Base-by-base conservation (phyloP, 2,329 filamentous ascomycete genomes). In the Ophiostoma sp. region DNA sequence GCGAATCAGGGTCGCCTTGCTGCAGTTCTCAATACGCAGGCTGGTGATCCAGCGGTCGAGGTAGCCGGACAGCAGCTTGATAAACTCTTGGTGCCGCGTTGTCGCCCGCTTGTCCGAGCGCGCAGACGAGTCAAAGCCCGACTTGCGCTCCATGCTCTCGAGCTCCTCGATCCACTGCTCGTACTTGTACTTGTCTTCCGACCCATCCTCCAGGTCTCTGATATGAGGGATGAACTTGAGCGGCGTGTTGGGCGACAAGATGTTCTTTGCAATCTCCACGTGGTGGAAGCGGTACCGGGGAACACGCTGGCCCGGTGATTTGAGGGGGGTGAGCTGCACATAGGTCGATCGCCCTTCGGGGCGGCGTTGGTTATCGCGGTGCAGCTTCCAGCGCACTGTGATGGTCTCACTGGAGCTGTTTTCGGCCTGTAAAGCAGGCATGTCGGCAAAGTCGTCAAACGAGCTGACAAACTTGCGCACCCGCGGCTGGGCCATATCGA, bases 271-370 rank as follows among this genome's bases (percentile, higher is more conserved):
- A 68, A 88, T 86, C 75, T 87, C 84, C 52, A 87, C 83, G 71
- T 87, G 85, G 73, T 88, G 86, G 73, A 87, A 87, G 39, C 83
- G 80, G 74, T 88, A 88, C 35, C 79, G 78, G n/a, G 86, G 86
- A 10, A 87, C 85, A n/a, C 82, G 79, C 27, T 83, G 80, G 72
- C 80, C 81, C 70, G 83, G 79, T 1, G 84, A 83, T 73, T 83
- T 83, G 73, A 86, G 81, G 73, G 81, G 79, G n/a, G 80, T 75
- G 4, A 84, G 80, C 2, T 76, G 73, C 75, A 72, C 60, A 17
- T 70, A 65, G 2, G 71, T n/a, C 52, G 68, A 48, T 1, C 71
- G 71, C 0, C 57, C 65, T 20, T 74, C 72, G 4, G 71, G 27
- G 4, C 71, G 71, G 0, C 70, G 69, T 41, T 72, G 73, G 36